Conservation (phyloP, 495 filamentous ascomycete genomes). For the Penicilliopsis zonata region DNA sequence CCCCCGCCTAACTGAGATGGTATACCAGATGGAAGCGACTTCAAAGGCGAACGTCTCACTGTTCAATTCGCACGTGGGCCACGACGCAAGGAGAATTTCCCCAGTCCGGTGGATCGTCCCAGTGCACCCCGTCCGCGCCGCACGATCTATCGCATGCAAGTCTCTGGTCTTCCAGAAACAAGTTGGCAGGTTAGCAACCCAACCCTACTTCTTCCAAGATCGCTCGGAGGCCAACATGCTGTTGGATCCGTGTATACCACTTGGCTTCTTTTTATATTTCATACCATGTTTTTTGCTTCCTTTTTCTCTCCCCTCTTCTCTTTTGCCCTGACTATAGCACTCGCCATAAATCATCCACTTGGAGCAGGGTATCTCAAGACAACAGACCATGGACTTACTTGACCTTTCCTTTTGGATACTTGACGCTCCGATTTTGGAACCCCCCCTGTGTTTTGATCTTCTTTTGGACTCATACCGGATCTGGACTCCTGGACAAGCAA, state of each 20-base stretch:
- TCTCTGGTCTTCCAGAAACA: constrained; percentile 96
- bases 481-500: constrained; percentile 24
- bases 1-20: constrained; percentile 7
- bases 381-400: no score
- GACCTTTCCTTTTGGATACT: constrained; percentile 8
- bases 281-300: not conserved
- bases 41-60: constrained; percentile 92
- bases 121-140: constrained; percentile 78
- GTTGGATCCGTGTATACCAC: no score
- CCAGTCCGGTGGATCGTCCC: constrained; percentile 55
- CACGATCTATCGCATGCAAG: constrained; percentile 91
- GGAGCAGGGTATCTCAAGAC: no score
- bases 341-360: no score
- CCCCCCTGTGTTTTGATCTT: constrained; percentile 2
- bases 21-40: constrained; percentile 80
- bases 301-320: constrained; percentile 2
- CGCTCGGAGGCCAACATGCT: no score
- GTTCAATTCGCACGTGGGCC: constrained; percentile 95
- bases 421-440: constrained; percentile 2
- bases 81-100: constrained; percentile 71
- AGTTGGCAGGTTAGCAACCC: constrained; percentile 98
- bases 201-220: constrained; percentile 41
- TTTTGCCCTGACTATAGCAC: no score
- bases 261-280: constrained; percentile 23
- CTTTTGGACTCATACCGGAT: constrained; percentile 15